Conservation (phyloP, 2,329 filamentous ascomycete species). For the Ophiostoma piceae region DNA sequence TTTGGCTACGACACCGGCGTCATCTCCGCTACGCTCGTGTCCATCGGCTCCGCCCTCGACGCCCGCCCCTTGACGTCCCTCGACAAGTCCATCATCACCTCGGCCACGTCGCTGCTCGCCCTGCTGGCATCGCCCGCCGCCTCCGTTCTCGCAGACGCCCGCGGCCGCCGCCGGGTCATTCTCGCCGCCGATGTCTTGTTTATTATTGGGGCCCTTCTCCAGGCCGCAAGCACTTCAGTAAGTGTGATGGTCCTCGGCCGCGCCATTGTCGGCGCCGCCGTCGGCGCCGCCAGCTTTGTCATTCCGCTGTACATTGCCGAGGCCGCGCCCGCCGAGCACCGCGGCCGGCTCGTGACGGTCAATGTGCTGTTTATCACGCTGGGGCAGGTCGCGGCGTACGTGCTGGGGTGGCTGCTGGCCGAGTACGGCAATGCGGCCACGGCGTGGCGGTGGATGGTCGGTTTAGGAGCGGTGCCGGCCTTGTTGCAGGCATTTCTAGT, state of each 20-base stretch:
- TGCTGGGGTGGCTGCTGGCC: slow-evolving; percentile 72
- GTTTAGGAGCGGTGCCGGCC: slow-evolving; percentile 73
- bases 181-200: slow-evolving; percentile 63
- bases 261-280: slow-evolving; percentile 63
- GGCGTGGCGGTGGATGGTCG: slow-evolving; percentile 91
- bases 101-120: slow-evolving; percentile 62
- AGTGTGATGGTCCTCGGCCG: slow-evolving; percentile 61
- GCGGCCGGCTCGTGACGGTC: slow-evolving; percentile 76
- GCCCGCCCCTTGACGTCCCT: slow-evolving; percentile 52
- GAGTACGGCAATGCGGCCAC: slow-evolving; percentile 45
- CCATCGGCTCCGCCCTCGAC: slow-evolving; percentile 56
- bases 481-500: slow-evolving; percentile 64
- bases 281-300: slow-evolving; percentile 74
- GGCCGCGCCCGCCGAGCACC: slow-evolving; percentile 67
- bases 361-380: slow-evolving; percentile 78
- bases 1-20: slow-evolving; percentile 68
- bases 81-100: slow-evolving; percentile 67
- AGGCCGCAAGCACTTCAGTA: slow-evolving; percentile 56
- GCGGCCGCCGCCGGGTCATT: slow-evolving; percentile 59
- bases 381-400: slow-evolving; percentile 83
- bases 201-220: slow-evolving; percentile 59
- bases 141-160: slow-evolving; percentile 56
- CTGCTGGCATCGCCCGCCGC: slow-evolving; percentile 59
- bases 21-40: slow-evolving; percentile 63
- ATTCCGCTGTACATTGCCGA: slow-evolving; percentile 87